Percentiles rank a stretch among this genome's conserved stretches.
These are phyloP conservation scores for Lophium mytilinum DNA, from an alignment of 495 filamentous ascomycete species.

Conservation along the genomic window DNA sequence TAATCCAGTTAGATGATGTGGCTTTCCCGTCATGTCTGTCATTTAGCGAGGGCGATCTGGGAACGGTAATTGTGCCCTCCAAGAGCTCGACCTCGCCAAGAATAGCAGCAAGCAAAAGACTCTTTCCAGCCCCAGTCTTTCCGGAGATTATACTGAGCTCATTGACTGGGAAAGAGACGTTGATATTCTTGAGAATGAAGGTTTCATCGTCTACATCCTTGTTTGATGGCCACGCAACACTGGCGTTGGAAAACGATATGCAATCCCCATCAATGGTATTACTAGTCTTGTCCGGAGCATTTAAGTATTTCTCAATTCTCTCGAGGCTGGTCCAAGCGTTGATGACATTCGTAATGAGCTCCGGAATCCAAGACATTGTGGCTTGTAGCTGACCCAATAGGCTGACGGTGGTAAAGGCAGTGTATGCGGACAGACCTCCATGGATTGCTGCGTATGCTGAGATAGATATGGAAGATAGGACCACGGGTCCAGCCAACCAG, in stretches of 20 bases:
- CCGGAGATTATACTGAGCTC: constrained; percentile 66
- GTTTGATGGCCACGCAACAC: constrained; percentile 68
- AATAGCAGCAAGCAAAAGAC: constrained; percentile 55
- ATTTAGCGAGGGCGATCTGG: not conserved
- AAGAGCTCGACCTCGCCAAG: constrained; percentile 47
- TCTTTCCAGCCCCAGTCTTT: constrained; percentile 61
- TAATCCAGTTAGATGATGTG: constrained; percentile 11
- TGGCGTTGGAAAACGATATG: constrained; percentile 60
- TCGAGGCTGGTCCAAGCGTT: constrained; percentile 68
- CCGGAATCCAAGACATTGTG: constrained; percentile 61
- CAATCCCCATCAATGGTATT: constrained; percentile 47
- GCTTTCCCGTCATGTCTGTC: constrained; percentile 9
- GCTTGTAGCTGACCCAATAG: constrained; percentile 66
- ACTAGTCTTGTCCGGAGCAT: constrained; percentile 54
- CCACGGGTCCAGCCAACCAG: constrained; percentile 68
- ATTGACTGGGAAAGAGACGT: constrained; percentile 55
- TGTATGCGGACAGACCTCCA: constrained; percentile 57
- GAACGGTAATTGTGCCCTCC: constrained; percentile 34
- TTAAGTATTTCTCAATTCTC: constrained; percentile 65
- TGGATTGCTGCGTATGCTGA: constrained; percentile 57
- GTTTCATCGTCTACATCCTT: constrained; percentile 44
- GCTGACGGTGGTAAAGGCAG: constrained; percentile 73
- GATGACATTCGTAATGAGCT: constrained; percentile 57
- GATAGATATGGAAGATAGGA: constrained; percentile 64
- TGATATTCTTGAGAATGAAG: constrained; percentile 55